Evolutionary conservation across 192 early-diverging fungal species (phyloP), one percentile per base, ranked within the genome.

Genomic region (Umbelopsis sp.): DNA sequence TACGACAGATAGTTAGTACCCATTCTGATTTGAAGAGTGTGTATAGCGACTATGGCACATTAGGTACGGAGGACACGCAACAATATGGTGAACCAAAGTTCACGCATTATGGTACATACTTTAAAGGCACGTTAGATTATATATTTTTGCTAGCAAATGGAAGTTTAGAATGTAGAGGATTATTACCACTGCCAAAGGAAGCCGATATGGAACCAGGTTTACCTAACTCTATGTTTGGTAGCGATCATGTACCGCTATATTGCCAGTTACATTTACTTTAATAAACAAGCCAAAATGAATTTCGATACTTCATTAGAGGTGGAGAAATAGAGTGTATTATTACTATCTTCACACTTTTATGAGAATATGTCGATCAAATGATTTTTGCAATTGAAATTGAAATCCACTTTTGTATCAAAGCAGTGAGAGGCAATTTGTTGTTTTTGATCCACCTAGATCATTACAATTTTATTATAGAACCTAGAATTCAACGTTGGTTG

Each of bases 91-190:
- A 81, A 53, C 79, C 79, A 4, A 68, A 71, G 31, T 77, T 59
- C 36, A 81, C 72, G 10, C 77, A 77, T 52, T 77, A 73, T 65
- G 45, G 75, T 4, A 41, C 44, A 16, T 62, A 44, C 11, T 81
- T 73, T 32, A 70, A 70, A 45, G 79, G 79, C 7, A 74, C 75
- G 7, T 32, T 81, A 14, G 79, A 81, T 53, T 81, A 81, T 65
- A 45, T 81, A 36, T 71, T 81, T 67, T 25, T 70, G 26, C 11
- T 32, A 9, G 24, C 56, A 1, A 29, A 38, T 10, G 26, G 26
- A 62, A 20, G 34, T 29, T 20, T 62, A 14, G 32, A 34, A 34
- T 62, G 56, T 34, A 62, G 29, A 62, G 25, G 20, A 5, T 20
- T 74, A 0, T 47, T 74, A n/a, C 31, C 43, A 65, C 11, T 72